These are phyloP conservation scores for Acanthamoeba sp. DNA, from an alignment of 208 protist genomes.

Conservation along the genomic window DNA sequence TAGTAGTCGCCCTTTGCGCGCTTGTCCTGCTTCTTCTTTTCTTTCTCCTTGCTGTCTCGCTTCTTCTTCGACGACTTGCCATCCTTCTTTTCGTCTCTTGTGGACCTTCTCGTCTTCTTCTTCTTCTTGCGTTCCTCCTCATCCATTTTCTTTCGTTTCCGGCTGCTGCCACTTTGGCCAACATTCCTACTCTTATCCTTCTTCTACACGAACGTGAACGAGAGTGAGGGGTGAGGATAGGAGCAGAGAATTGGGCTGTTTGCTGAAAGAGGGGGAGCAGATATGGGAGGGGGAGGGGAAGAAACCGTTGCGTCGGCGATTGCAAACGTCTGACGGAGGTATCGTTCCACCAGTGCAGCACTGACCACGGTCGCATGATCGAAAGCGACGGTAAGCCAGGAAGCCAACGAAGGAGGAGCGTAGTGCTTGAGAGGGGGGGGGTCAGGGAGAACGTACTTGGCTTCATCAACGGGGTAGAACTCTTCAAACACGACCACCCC, in stretches of 20 bases:
- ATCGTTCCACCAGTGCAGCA: slow-evolving; percentile 5
- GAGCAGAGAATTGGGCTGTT: background rate
- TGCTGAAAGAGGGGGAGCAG: background rate
- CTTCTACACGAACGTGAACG: background rate
- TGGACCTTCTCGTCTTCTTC: background rate
- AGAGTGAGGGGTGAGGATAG: background rate
- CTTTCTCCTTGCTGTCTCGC: background rate
- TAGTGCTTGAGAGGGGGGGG: background rate
- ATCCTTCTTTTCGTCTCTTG: background rate
- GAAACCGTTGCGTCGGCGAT: background rate
- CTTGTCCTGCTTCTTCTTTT: background rate
- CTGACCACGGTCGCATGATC: background rate
- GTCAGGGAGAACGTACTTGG: background rate
- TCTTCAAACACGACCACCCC: background rate
- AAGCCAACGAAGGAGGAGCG: background rate
- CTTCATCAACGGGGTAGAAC: slow-evolving; percentile 43
- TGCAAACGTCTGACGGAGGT: background rate
- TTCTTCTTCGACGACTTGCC: background rate
- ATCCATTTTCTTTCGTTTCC: slow-evolving; percentile 50
- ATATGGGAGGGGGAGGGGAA: too few relatives aligned
- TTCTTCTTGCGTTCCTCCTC: background rate
- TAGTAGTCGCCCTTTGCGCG: background rate
- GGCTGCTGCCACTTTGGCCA: background rate
- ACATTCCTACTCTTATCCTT: background rate
- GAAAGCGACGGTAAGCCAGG: background rate